Conservation (phyloP, 169 alveolate genomes). For the Perkinsus olseni region DNA sequence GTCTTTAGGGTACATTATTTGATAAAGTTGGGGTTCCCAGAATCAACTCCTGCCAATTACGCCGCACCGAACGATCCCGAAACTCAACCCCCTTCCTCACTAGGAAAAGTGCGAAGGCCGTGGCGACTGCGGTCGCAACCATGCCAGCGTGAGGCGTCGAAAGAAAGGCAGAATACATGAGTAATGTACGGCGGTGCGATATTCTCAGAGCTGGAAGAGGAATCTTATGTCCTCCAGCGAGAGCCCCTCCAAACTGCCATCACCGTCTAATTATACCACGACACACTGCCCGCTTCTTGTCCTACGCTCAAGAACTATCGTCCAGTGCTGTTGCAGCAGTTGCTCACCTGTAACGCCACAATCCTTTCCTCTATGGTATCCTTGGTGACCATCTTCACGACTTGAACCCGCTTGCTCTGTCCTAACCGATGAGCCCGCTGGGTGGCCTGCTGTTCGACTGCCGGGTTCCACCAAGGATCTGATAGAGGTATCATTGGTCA, state of each 20-base stretch:
- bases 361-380: conserved; percentile 76
- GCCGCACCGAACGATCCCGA: too few species aligned
- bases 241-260: background rate
- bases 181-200: background rate
- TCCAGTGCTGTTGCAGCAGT: background rate
- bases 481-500: background rate
- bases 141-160: background rate
- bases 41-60: background rate
- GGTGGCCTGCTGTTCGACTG: conserved; percentile 79
- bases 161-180: background rate
- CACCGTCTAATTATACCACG: background rate
- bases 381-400: conserved; percentile 59
- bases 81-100: too few species aligned
- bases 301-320: background rate
- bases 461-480: conserved; percentile 86
- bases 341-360: conserved; percentile 40
- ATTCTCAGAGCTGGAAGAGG: background rate
- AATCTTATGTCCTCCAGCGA: background rate
- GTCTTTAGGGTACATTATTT: background rate
- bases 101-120: too few species aligned
- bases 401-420: conserved; percentile 62
- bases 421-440: conserved; percentile 81
- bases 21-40: background rate
- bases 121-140: background rate
- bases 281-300: background rate